phyloP scores from a whole-genome alignment of 2,329 filamentous ascomycete species.

The Fusarium concolor region DNA sequence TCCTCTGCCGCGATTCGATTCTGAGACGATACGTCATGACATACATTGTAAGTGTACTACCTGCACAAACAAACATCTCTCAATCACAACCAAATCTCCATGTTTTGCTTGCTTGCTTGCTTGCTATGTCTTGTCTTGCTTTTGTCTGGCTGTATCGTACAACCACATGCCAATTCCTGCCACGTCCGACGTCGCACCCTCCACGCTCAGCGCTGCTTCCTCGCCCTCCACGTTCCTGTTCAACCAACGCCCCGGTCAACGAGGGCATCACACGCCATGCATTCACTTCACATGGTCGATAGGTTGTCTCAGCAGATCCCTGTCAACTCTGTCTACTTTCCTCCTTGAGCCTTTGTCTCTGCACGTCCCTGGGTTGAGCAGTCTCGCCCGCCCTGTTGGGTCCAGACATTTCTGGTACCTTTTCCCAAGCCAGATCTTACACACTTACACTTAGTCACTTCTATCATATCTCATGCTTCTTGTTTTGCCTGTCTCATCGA shows the following conservation, averaged over 20 bases:
- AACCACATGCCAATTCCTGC: slow-evolving; percentile 40
- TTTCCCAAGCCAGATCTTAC: slow-evolving; percentile 31
- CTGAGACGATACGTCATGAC: slow-evolving; percentile 53
- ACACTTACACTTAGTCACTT: background rate
- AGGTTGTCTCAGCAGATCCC: slow-evolving; percentile 32
- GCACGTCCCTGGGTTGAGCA: slow-evolving; percentile 6
- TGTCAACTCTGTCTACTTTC: slow-evolving; percentile 24
- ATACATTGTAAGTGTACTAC: slow-evolving; percentile 54
- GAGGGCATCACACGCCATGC: slow-evolving; percentile 38
- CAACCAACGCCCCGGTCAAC: slow-evolving; percentile 34
- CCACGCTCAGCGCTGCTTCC: slow-evolving; percentile 7
- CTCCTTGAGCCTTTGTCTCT: slow-evolving; percentile 31
- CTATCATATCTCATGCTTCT: slow-evolving; percentile 35
- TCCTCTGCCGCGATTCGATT: slow-evolving; percentile 32
- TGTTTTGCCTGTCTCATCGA: slow-evolving; percentile 42
- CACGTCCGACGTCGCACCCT: slow-evolving; percentile 41
- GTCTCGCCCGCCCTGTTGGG: slow-evolving; percentile 30
- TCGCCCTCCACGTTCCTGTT: slow-evolving; percentile 38
- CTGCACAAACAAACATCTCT: slow-evolving; percentile 19
- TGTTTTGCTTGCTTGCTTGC: too few species aligned
- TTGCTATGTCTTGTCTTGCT: slow-evolving; percentile 8
- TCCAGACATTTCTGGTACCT: slow-evolving; percentile 36
- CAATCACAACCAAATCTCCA: slow-evolving; percentile 33
- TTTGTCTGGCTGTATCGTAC: slow-evolving; percentile 23
- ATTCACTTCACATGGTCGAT: slow-evolving; percentile 34